Base-by-base conservation (phyloP, 805 yeast genomes). In the Yarrowia bubula region DNA sequence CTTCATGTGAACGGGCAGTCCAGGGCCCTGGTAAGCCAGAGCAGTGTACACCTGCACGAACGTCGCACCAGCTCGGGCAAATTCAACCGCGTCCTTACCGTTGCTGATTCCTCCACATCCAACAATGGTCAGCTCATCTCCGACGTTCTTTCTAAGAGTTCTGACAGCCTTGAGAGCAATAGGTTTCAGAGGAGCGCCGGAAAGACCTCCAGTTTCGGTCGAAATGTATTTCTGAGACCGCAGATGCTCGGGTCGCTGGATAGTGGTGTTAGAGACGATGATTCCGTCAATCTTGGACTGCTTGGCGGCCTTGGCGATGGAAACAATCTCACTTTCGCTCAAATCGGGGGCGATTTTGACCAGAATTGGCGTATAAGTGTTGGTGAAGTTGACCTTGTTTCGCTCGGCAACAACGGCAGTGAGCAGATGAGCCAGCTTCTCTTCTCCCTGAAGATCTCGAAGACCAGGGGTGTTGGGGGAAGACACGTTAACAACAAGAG, bases 381-480 rank as follows among this genome's bases (percentile, higher is more conserved):
- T 75, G 18, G 55, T 53, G 17, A 64, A 51, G 28, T 55, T 38
- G 72, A 72, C 55, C 80, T 80, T 47, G 80, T 75, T 47, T 73
- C 98, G 84, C 73, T 89, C 92, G 0, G 77, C 75, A 11, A 92
- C 86, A 38, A 93, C 92, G 11, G 85, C 78, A 9, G 83, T 77
- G 70, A 93, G 80, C 70, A 93, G 78, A 39, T 80, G 80, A 8
- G 90, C 84, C 67, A 93, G 81, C 74, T 88, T 89, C 65, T 80
- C 80, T 70, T 90, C 96, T 65, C 79, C 84, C 78, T 93, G 98
- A 70, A 93, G 81, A 70, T 86, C 90, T 72, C 98, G 84, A 70
- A 93, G 81, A 1, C 98, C 98, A 4, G 98, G 98, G 1, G 98
- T 93, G 74, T 93, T 93, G 63, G 98, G 98, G 57, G 96, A 89